Evolutionary conservation across 2,329 filamentous ascomycete species (phyloP).

Genomic region (Xylariaceae sp.): DNA sequence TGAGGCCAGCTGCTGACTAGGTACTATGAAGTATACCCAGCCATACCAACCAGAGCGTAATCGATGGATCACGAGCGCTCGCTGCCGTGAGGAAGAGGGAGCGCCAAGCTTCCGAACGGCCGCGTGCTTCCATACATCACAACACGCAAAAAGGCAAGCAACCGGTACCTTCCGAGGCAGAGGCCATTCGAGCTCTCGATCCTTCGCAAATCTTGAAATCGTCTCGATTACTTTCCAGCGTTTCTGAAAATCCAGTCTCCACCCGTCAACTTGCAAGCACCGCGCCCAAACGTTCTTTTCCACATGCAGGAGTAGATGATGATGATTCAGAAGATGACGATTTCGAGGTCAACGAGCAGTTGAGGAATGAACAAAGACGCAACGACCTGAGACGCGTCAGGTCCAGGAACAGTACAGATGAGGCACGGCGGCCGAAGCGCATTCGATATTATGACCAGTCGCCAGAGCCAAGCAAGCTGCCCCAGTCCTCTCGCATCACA

Average conservation of each 20-base stretch:
- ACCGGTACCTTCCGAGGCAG: background rate
- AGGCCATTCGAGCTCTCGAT: conserved; percentile 18
- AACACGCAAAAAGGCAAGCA: too few species aligned
- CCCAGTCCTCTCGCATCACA: background rate
- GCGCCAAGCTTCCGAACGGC: background rate
- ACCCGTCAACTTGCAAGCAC: background rate
- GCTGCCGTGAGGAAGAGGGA: conserved; percentile 18
- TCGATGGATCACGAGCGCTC: conserved; percentile 15
- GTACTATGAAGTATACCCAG: conserved; percentile 9
- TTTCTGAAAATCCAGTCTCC: background rate
- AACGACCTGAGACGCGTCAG: conserved; percentile 12
- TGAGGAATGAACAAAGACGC: conserved; percentile 1
- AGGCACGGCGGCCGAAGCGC: conserved; percentile 10
- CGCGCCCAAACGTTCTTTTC: background rate
- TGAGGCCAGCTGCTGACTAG: too few species aligned
- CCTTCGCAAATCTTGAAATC: conserved; percentile 12
- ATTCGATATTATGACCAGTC: conserved; percentile 8
- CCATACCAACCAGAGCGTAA: conserved; percentile 19
- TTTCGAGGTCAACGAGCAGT: conserved; percentile 20
- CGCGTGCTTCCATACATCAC: background rate
- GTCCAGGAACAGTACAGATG: conserved; percentile 1
- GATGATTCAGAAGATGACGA: conserved; percentile 7
- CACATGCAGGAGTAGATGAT: conserved; percentile 2
- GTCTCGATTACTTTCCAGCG: background rate
- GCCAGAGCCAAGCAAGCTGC: background rate